Evolutionary conservation across 2,329 filamentous ascomycete species (phyloP), one percentile per base, ranked within the genome.

Genomic region (Scedosporium minutisporum): DNA sequence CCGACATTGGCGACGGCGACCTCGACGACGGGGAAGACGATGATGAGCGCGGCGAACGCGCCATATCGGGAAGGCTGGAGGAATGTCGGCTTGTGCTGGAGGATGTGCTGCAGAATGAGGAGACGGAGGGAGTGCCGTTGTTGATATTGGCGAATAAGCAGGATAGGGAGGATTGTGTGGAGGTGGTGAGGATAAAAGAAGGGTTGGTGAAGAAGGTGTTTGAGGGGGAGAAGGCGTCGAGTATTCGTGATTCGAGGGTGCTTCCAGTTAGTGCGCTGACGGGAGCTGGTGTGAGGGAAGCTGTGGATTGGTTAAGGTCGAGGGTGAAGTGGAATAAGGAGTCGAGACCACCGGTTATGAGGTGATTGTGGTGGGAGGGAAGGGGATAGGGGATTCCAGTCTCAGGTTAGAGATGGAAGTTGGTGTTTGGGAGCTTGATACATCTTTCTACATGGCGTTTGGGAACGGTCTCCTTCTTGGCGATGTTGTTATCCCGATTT

Each of bases 271-370:
- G 90, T 72, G 95, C 95, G n/a, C 77, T 99, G 71, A 93, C 88
- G 5, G 90, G 86, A 3, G 88, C 88, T 0, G 95, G 95, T 2
- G 95, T 99, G 2, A 86, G 86, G 70, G 95, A 97, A 78, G 93
- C 95, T 1, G 89, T 99, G n/a, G 95, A 97, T 71, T 99, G 95
- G 95, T 80, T 99, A 64, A 87, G 91, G 71, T 93, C 87, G 67
- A 82, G 95, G 65, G 91, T 97, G 29, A 92, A 91, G 75, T 97
- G 95, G 91, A 97, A 97, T 73, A 96, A 95, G 77, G 93, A 97
- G 75, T 88, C 86, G 4, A 82, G 95, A 65, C 93, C 93, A 65
- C 95, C 95, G 1, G 87, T 96, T 61, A 96, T 97, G 93, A 84
- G 92, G 77, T 97, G 80, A 83, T 64, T 16, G 18, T 48, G 27